Evolutionary conservation across 805 yeast genomes (phyloP).

Genomic region (Metschnikowia shivogae): DNA sequence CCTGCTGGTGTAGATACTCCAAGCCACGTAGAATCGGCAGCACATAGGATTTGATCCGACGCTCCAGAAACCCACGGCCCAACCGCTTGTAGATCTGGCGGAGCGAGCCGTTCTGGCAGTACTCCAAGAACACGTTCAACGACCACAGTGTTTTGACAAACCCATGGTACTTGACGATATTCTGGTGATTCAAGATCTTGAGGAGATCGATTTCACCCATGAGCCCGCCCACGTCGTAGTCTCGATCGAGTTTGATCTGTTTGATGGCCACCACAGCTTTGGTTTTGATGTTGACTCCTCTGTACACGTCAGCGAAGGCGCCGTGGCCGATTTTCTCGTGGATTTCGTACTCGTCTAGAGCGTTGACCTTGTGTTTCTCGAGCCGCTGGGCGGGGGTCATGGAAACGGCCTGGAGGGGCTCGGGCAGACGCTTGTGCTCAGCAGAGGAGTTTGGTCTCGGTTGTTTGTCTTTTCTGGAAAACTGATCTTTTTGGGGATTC

Average conservation of each 20-base stretch:
- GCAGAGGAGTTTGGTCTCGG: too few relatives aligned
- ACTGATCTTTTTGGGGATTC: too few relatives aligned
- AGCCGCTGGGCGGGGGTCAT: conserved; percentile 51
- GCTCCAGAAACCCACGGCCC: conserved; percentile 53
- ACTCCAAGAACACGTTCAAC: conserved; percentile 57
- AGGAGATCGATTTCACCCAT: conserved; percentile 69
- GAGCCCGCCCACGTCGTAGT: conserved; percentile 40
- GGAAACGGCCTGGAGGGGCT: conserved; percentile 20
- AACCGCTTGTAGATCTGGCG: conserved; percentile 46
- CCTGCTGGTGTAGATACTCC: conserved; percentile 63
- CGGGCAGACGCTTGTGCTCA: not conserved
- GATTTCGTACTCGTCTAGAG: conserved; percentile 48
- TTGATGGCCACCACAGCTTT: conserved; percentile 75
- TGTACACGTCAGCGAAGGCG: conserved; percentile 84
- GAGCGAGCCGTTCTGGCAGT: conserved; percentile 59
- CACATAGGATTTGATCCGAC: conserved; percentile 46
- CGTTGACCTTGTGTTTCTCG: conserved; percentile 40
- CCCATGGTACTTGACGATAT: conserved; percentile 49
- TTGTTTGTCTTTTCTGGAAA: too few relatives aligned
- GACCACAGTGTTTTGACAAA: conserved; percentile 52
- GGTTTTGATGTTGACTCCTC: conserved; percentile 63
- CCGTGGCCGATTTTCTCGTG: conserved; percentile 78
- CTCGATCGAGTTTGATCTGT: conserved; percentile 59
- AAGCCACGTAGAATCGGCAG: conserved; percentile 46
- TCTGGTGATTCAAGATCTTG: conserved; percentile 55